Base-by-base conservation (phyloP, 1,139 yeast genomes). In the Saccharomyces hybrid region DNA sequence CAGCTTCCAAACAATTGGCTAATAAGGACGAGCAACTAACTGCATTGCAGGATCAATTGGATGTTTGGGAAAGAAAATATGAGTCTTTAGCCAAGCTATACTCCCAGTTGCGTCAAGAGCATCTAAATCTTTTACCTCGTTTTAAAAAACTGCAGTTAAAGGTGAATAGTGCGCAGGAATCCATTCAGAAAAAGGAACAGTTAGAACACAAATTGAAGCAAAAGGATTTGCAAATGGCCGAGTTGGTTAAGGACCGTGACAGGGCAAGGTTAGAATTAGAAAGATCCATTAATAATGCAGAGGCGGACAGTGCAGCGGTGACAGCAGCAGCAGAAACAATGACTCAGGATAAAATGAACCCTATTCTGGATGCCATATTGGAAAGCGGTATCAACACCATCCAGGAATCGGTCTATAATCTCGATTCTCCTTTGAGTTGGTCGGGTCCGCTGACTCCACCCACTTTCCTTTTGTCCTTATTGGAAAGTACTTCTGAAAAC, bases 91-190 rank as follows among this genome's bases (percentile, higher is more conserved):
- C 97, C 4, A 88, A 89, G 66, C 76, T 91, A 58, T 91, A 91
- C 68, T 86, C 96, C 1, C 97, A 90, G 70, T 77, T 91, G 62
- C 86, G 97, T 65, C 95, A 88, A 71, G 97, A 91, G 70, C 97
- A 91, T 70, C 77, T 91, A 67, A 88, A 85, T 59, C 74, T 90
- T 59, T 78, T 91, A 63, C 79, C 88, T 50, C 86, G 86, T 67
- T 86, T 86, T 67, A 91, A 91, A 69, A 86, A 86, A 62, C 79
- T 86, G 54, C 96, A 90, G 71, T 89, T 90, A 63, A 88, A 88
- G 70, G 95, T 95, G 7, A 86, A 91, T 30, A 86, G 95, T 57
- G 97, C 97, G 7, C 96, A 89, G 68, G 97, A 90, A 70, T 88
- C 96, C 0, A 83, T 90, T 59, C 86, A 86, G 62, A 86, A 84